These are phyloP conservation scores for Entomortierella parvispora DNA, from an alignment of 192 early-diverging fungal species.

Conservation along the genomic window DNA sequence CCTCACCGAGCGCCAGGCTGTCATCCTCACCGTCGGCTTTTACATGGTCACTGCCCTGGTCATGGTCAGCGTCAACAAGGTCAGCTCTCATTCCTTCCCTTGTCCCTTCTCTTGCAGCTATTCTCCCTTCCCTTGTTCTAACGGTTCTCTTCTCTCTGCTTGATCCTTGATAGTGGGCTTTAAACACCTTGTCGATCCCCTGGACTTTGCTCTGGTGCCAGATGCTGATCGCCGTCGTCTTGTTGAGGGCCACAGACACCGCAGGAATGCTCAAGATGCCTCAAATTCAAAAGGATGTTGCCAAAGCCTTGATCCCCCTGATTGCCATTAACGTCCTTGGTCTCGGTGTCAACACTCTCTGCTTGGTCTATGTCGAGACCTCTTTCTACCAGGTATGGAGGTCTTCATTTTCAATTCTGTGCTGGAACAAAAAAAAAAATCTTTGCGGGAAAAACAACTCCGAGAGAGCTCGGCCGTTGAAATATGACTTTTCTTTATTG, in stretches of 20 bases:
- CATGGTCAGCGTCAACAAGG: conserved; percentile 60
- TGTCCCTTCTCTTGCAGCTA: neutral
- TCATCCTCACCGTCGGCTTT: conserved; percentile 24
- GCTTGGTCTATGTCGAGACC: conserved; percentile 67
- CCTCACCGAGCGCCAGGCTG: neutral
- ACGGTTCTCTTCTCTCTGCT: neutral
- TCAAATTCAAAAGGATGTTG: conserved; percentile 39
- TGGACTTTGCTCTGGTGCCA: conserved; percentile 67
- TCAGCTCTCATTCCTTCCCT: neutral
- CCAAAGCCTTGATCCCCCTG: conserved; percentile 51
- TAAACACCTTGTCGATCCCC: conserved; percentile 59
- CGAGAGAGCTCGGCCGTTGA: too few species aligned
- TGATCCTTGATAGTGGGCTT: conserved; percentile 52
- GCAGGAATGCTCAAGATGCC: conserved; percentile 56
- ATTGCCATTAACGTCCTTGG: conserved; percentile 67
- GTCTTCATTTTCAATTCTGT: neutral
- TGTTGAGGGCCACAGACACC: conserved; percentile 42
- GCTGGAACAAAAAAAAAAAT: neutral
- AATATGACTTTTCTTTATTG: neutral
- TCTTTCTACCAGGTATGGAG: conserved; percentile 65
- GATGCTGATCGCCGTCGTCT: conserved; percentile 59
- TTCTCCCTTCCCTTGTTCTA: neutral
- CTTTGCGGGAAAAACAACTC: too few species aligned
- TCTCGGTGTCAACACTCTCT: conserved; percentile 65
- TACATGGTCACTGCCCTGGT: conserved; percentile 52